Evolutionary conservation across 1,139 yeast species (phyloP).

Genomic region (Yamadazyma taylorii): DNA sequence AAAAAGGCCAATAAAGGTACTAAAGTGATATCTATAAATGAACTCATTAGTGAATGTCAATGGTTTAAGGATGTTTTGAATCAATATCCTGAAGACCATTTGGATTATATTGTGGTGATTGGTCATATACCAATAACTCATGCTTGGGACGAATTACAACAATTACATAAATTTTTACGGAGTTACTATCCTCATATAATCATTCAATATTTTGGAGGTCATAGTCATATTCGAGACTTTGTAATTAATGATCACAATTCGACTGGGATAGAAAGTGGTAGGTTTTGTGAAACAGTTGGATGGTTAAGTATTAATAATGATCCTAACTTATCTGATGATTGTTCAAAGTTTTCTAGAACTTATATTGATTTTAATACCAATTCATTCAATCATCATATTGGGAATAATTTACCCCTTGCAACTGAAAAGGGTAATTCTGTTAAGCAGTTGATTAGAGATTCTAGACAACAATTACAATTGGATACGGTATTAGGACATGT

Average conservation of each 20-base stretch:
- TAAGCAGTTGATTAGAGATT: constrained; percentile 41
- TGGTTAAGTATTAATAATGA: constrained; percentile 60
- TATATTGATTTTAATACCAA: constrained; percentile 79
- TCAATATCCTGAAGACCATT: constrained; percentile 37
- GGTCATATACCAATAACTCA: constrained; percentile 81
- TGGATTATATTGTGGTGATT: constrained; percentile 68
- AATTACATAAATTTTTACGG: constrained; percentile 56
- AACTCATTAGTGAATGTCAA: constrained; percentile 47
- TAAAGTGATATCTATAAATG: constrained; percentile 61
- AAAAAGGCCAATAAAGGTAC: constrained; percentile 58
- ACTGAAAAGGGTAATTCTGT: constrained; percentile 55
- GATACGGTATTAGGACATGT: constrained; percentile 64
- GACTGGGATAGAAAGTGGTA: constrained; percentile 84
- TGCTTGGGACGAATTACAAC: constrained; percentile 54
- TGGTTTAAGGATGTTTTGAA: constrained; percentile 65
- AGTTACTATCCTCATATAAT: constrained; percentile 55
- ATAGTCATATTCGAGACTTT: constrained; percentile 89
- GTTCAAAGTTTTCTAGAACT: constrained; percentile 47
- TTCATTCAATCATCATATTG: constrained; percentile 67
- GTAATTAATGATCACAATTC: constrained; percentile 63
- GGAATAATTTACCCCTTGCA: constrained; percentile 28
- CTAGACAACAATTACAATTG: constrained; percentile 53
- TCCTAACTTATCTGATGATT: constrained; percentile 11
- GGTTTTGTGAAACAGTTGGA: constrained; percentile 91
- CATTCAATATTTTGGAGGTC: constrained; percentile 93